Evolutionary conservation across 106 monocot species (phyloP).

Genomic region (Phalaenopsis equestris): DNA sequence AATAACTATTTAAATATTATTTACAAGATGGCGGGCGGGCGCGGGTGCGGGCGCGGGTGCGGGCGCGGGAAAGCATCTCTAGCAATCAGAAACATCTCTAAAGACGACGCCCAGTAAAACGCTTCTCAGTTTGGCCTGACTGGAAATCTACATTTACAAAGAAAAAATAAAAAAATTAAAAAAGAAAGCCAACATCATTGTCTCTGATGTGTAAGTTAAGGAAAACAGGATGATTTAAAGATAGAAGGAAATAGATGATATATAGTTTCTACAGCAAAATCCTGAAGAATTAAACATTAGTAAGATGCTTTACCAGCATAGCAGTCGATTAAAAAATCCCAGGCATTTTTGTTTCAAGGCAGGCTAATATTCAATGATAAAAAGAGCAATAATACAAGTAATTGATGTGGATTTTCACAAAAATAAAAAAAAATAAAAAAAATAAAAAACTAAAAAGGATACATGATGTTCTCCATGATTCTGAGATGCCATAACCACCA

Average conservation of each 20-base stretch:
- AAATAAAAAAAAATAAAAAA: background rate
- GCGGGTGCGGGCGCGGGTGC: too few species aligned
- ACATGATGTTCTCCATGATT: constrained; percentile 1
- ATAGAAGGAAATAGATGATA: background rate
- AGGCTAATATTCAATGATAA: background rate
- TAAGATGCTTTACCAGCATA: background rate
- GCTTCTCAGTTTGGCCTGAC: background rate
- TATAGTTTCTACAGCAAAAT: background rate
- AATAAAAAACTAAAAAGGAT: background rate
- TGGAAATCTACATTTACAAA: background rate
- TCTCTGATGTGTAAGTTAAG: background rate
- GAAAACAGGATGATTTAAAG: background rate
- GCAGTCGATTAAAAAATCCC: background rate
- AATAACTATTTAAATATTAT: background rate
- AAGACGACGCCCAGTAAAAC: background rate
- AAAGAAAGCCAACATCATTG: background rate
- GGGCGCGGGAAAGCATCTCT: background rate
- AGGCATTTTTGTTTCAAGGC: background rate
- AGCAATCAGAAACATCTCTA: background rate
- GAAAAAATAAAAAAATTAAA: background rate
- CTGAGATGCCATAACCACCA: background rate
- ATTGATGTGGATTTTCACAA: background rate
- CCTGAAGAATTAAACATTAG: background rate
- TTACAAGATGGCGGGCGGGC: background rate
- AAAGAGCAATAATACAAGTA: background rate